Evolutionary conservation across 192 early-diverging fungal species (phyloP).

Genomic region (Backusella tuberculispora): DNA sequence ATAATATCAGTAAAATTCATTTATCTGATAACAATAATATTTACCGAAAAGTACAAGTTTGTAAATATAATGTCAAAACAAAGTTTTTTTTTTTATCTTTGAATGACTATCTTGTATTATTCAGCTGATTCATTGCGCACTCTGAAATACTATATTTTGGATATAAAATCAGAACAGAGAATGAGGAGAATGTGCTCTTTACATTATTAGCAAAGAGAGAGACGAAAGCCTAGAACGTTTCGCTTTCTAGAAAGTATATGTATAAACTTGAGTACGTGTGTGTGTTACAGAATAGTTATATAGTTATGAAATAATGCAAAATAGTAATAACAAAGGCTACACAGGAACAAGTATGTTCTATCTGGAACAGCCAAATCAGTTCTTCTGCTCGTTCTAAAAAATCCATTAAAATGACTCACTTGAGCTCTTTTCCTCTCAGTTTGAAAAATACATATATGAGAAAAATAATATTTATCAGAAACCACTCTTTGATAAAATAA

Average conservation of each 20-base stretch:
- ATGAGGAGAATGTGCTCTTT: no score
- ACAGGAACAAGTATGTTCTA: no score
- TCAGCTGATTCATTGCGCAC: neutral
- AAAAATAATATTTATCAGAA: neutral
- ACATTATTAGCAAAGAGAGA: neutral
- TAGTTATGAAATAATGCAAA: no score
- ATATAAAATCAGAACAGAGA: no score
- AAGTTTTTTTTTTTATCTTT: neutral
- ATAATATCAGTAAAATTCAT: neutral
- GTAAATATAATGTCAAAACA: neutral
- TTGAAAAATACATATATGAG: neutral
- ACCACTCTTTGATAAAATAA: conserved; percentile 7
- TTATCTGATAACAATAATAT: neutral
- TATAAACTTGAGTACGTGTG: neutral
- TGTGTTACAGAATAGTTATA: no score
- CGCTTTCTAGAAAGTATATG: neutral
- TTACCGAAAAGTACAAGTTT: neutral
- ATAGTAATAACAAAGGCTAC: no score
- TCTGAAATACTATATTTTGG: neutral
- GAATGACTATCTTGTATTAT: neutral
- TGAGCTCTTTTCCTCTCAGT: neutral
- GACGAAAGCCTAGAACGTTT: neutral
- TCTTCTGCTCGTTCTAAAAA: neutral
- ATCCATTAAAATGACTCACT: neutral
- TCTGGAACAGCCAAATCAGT: no score